Base-by-base conservation (phyloP, 768 basidiomycete species). In the Strobilomyces echinocephalus region DNA sequence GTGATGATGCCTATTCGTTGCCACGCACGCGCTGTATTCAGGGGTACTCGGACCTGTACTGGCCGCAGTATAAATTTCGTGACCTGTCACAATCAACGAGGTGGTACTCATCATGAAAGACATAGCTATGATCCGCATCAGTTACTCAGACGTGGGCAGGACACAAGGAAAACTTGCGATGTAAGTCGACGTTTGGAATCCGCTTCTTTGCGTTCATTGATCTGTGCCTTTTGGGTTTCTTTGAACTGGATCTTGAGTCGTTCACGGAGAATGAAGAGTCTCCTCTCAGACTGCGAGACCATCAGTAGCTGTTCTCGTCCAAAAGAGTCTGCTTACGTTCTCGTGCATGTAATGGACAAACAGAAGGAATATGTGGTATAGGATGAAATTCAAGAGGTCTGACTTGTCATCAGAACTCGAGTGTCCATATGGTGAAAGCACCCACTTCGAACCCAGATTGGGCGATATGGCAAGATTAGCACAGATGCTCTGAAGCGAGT, bases 141-240 rank as follows among this genome's bases (percentile, higher is more conserved):
- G 53, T 34, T n/a, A 24, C 24, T 35, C 2, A 16, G 21, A 28
- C 4, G 45, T 38, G 33, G 34, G 26, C 10, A 67, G 30, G 65
- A 60, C 34, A 15, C 5, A 31, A 48, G 70, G 67, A 43, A 71
- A 62, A 79, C 81, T 72, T 77, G 82, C 86, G 87, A 84, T 59
- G 88, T 90, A 24, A 90, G 74, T 16, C 88, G 80, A 20, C 86
- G 79, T 67, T 94, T 95, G 6, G 87, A 89, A 58, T 94, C 93
- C 6, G 85, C 81, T 49, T 81, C 81, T 53, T 80, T 82, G 45
- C 82, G 76, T 66, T 89, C 88, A 58, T 87, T 85, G 42, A 89
- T 76, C 67, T 91, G 88, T 7, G 88, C 88, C 47, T 69, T 76
- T 77, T 88, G 77, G 60, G 84, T 79, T 73, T 88, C 78, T 73